Percentiles rank a stretch among this genome's conserved stretches.
These are phyloP conservation scores for Corrigiola litoralis DNA, from an alignment of 179 eudicot genomes.

Conservation along the genomic window DNA sequence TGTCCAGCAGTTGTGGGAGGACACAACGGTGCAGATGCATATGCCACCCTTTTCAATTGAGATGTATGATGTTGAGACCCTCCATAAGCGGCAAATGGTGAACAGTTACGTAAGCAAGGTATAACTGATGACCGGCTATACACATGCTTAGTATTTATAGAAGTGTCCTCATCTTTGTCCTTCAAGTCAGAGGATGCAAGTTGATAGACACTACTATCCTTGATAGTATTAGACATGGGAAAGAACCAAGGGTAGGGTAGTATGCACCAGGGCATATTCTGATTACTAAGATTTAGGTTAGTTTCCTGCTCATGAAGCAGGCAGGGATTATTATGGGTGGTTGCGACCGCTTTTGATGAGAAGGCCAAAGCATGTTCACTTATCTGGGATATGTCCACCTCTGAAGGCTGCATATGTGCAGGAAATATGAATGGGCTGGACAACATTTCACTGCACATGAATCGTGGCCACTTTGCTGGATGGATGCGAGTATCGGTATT, in stretches of 20 bases:
- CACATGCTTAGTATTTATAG: conserved; percentile 12
- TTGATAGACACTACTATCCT: conserved; percentile 5
- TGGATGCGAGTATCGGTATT: conserved; percentile 14
- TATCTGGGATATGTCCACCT: conserved; percentile 20
- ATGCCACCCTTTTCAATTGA: background rate
- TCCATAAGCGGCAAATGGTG: background rate
- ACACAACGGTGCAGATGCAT: background rate
- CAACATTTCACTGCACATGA: conserved; percentile 19
- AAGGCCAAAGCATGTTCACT: conserved; percentile 13
- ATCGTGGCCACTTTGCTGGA: conserved; percentile 21
- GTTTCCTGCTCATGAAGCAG: conserved; percentile 22
- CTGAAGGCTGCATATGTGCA: conserved; percentile 24
- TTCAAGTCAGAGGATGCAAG: conserved; percentile 15
- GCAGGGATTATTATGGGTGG: conserved; percentile 1
- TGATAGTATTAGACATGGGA: conserved; percentile 28
- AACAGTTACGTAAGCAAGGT: conserved; percentile 5
- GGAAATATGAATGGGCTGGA: conserved; percentile 31
- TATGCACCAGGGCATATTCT: conserved; percentile 37
- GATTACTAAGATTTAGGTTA: background rate
- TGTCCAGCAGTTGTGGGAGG: background rate
- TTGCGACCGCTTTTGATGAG: conserved; percentile 13
- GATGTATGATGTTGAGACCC: background rate
- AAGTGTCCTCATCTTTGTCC: conserved; percentile 19
- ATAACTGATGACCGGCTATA: conserved; percentile 31
- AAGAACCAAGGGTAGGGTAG: conserved; percentile 56